phyloP scores from a whole-genome alignment of 2,329 filamentous ascomycete species.

The Gaeumannomyces sp. region DNA sequence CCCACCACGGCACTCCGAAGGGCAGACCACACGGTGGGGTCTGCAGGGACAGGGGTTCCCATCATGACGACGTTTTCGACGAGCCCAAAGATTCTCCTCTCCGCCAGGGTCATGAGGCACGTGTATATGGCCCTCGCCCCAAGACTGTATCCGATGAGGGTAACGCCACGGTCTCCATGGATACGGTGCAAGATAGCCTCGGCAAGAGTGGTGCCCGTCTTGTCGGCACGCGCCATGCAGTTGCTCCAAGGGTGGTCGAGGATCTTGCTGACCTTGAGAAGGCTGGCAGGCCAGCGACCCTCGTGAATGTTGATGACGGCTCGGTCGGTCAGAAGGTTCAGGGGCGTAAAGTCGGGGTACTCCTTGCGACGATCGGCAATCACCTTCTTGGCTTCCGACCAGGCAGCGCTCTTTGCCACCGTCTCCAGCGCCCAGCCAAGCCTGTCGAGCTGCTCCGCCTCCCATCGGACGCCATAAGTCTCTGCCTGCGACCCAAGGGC shows the following conservation, averaged over 20 bases:
- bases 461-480: slow-evolving; percentile 78
- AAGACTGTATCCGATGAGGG: slow-evolving; percentile 74
- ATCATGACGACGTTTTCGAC: slow-evolving; percentile 83
- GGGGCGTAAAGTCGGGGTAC: slow-evolving; percentile 16
- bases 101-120: slow-evolving; percentile 73
- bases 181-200: slow-evolving; percentile 77
- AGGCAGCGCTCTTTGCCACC: slow-evolving; percentile 75
- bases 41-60: slow-evolving; percentile 71
- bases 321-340: slow-evolving; percentile 16
- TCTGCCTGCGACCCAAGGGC: slow-evolving; percentile 68
- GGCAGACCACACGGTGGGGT: slow-evolving; percentile 66
- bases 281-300: slow-evolving; percentile 53
- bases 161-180: slow-evolving; percentile 76
- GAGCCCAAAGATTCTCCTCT: slow-evolving; percentile 75
- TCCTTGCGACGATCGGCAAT: slow-evolving; percentile 41
- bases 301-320: slow-evolving; percentile 52
- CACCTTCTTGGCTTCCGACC: slow-evolving; percentile 58
- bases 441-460: slow-evolving; percentile 68
- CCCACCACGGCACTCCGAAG: slow-evolving; percentile 75
- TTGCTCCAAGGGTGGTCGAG: slow-evolving; percentile 79
- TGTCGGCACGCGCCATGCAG: slow-evolving; percentile 70
- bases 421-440: slow-evolving; percentile 72
- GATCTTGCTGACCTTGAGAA: slow-evolving; percentile 64
- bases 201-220: slow-evolving; percentile 64
- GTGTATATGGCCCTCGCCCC: slow-evolving; percentile 79